Conservation (phyloP, 257 asterid species). For the Rauvolfia tetraphylla region DNA sequence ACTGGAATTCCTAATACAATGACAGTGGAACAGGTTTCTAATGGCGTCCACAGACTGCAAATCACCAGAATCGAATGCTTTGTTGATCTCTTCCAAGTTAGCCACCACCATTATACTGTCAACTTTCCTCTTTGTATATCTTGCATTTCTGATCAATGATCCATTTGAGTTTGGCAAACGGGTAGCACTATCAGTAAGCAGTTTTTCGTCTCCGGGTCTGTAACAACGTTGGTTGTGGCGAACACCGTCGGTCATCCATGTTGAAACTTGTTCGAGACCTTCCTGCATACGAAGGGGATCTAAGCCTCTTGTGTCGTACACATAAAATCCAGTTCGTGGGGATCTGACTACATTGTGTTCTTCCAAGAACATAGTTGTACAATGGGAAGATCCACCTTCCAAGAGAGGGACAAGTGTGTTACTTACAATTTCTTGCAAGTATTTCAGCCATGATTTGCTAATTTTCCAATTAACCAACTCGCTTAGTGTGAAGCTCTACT, state of each 20-base stretch:
- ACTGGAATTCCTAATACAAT: too few relatives aligned
- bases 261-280: constrained; percentile 44
- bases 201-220: constrained; percentile 34
- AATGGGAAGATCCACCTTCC: constrained; percentile 39
- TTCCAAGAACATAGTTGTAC: constrained; percentile 57
- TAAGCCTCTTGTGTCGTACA: constrained; percentile 64
- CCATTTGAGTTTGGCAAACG: neutral
- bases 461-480: too few relatives aligned
- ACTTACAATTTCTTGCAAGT: neutral
- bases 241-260: constrained; percentile 58
- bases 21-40: too few relatives aligned
- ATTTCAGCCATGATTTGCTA: too few relatives aligned
- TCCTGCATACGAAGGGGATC: constrained; percentile 32
- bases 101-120: constrained; percentile 56
- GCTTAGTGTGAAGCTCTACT: too few relatives aligned
- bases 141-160: too few relatives aligned
- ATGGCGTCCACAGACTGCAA: too few relatives aligned
- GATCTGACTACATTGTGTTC: constrained; percentile 74
- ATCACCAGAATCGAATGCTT: too few relatives aligned
- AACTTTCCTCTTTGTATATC: too few relatives aligned
- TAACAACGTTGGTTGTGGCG: constrained; percentile 58
- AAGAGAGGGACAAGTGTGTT: too few relatives aligned
- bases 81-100: too few relatives aligned
- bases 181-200: neutral
- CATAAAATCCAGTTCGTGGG: constrained; percentile 56